phyloP scores from a whole-genome alignment of 495 filamentous ascomycete genomes.

The Extremus antarcticus region DNA sequence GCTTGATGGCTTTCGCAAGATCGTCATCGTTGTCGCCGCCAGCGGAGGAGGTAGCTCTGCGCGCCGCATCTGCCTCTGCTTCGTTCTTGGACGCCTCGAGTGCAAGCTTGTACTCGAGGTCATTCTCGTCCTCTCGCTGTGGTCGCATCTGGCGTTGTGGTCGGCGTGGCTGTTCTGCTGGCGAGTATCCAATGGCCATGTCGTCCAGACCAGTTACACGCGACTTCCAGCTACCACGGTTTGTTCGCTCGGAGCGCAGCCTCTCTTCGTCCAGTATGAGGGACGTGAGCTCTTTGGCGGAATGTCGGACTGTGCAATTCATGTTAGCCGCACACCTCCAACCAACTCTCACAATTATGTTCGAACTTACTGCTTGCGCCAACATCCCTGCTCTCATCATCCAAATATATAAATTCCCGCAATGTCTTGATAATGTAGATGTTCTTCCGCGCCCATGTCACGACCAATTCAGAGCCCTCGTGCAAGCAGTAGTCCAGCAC shows the following conservation, averaged over 20 bases:
- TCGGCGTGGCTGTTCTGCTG: slow-evolving; percentile 5
- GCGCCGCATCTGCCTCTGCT: slow-evolving; percentile 81
- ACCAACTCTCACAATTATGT: background rate
- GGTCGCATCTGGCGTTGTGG: slow-evolving; percentile 17
- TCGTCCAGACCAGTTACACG: slow-evolving; percentile 78
- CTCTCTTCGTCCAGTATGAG: slow-evolving; percentile 91
- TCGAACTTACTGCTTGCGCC: slow-evolving; percentile 72
- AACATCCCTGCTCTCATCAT: slow-evolving; percentile 89
- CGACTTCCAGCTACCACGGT: slow-evolving; percentile 93
- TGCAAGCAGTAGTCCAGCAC: slow-evolving; percentile 97
- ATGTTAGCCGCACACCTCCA: background rate
- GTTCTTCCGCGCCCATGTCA: slow-evolving; percentile 96
- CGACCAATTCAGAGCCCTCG: slow-evolving; percentile 91
- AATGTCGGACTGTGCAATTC: slow-evolving; percentile 62
- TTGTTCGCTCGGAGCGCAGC: slow-evolving; percentile 77
- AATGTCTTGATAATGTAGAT: slow-evolving; percentile 98
- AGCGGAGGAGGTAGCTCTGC: slow-evolving; percentile 45
- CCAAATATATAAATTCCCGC: slow-evolving; percentile 89
- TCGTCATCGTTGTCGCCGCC: slow-evolving; percentile 59
- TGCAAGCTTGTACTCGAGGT: slow-evolving; percentile 83
- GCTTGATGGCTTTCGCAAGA: slow-evolving; percentile 86
- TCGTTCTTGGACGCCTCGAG: slow-evolving; percentile 94
- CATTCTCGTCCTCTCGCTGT: slow-evolving; percentile 58
- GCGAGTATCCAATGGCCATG: background rate
- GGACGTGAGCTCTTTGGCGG: slow-evolving; percentile 93